Evolutionary conservation across 345 rosid species (phyloP), one percentile per base, ranked within the genome.

Genomic region (Microcos paniculata): DNA sequence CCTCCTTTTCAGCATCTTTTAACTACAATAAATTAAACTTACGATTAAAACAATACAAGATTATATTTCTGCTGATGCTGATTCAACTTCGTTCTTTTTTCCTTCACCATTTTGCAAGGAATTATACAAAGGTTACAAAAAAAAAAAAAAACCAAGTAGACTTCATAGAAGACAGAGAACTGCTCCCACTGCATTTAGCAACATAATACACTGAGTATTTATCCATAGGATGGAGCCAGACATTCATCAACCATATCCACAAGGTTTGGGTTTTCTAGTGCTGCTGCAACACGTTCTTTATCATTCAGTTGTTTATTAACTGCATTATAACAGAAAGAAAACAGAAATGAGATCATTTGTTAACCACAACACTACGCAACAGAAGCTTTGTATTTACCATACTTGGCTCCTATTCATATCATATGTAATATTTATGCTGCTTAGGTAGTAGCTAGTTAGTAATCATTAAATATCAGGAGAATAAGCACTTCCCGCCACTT

Each of bases 301-400:
- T 96, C 99, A 46, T 96, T 94, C 71, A 94, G 84, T 70, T 94
- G 99, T 76, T 96, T 92, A 63, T 93, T 96, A 63, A 96, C 99
- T 96, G 94, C 91, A 80, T 35, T 49, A 38, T 4, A 6, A 11
- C 24, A 74, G 57, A n/a, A 62, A 30, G 8, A 45, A 40, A 26
- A 28, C 24, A 28, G 26, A 42, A 40, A 62, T 76, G 14, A 30
- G 14, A 14, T 43, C 3, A 43, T 33, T 31, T 46, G 51, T 13
- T 23, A 12, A 46, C 14, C 16, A 7, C 4, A 8, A 48, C 12
- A 33, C 28, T 23, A 31, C 15, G 19, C 56, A 45, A 31, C 4
- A 4, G 56, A 56, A 23, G 31, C 61, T 24, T 56, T 56, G 2
- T 10, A 21, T 23, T 42, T 21, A 55, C 59, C 24, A 23, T 56